A percentile compares a stretch with the other conserved stretches of the same genome.
These are phyloP conservation scores for Irpex rosettiformis DNA, from an alignment of 1,284 basidiomycete genomes.

Conservation along the genomic window DNA sequence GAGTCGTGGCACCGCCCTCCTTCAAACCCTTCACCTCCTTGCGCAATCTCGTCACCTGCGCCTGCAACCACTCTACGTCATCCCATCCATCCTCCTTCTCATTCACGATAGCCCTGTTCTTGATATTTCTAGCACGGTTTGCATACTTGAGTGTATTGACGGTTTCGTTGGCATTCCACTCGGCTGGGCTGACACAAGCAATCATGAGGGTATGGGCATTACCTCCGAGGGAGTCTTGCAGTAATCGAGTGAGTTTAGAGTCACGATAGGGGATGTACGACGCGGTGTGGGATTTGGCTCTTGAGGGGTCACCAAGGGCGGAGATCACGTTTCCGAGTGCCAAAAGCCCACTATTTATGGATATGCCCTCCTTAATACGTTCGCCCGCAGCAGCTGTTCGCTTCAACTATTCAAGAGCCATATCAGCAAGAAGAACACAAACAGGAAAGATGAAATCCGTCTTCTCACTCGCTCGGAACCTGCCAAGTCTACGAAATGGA, in stretches of 20 bases:
- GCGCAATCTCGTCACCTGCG: slow-evolving; percentile 77
- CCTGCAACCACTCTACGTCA: slow-evolving; percentile 94
- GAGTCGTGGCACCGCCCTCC: slow-evolving; percentile 45
- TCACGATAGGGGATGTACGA: slow-evolving; percentile 95
- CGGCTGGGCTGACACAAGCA: slow-evolving; percentile 93
- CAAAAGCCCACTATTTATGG: slow-evolving; percentile 94
- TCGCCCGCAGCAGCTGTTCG: slow-evolving; percentile 92
- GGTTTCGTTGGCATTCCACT: slow-evolving; percentile 94
- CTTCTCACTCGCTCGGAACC: slow-evolving; percentile 85
- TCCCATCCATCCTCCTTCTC: slow-evolving; percentile 98
- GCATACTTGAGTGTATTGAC: slow-evolving; percentile 98
- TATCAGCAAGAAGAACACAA: neutral
- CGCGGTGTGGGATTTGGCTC: slow-evolving; percentile 71
- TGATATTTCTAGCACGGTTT: slow-evolving; percentile 96
- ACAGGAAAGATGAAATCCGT: neutral
- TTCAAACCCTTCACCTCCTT: slow-evolving; percentile 82
- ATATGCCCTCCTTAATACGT: slow-evolving; percentile 95
- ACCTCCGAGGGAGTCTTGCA: slow-evolving; percentile 99
- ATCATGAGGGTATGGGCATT: slow-evolving; percentile 99
- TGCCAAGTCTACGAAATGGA: slow-evolving; percentile 98
- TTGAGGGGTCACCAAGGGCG: slow-evolving; percentile 91
- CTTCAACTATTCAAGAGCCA: slow-evolving; percentile 12
- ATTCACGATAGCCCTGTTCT: slow-evolving; percentile 90
- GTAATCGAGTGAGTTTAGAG: slow-evolving; percentile 93
- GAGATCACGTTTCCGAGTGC: slow-evolving; percentile 99